These are phyloP conservation scores for Pythium angustatum DNA, from an alignment of 352 stramenopile genomes.

Conservation along the genomic window DNA sequence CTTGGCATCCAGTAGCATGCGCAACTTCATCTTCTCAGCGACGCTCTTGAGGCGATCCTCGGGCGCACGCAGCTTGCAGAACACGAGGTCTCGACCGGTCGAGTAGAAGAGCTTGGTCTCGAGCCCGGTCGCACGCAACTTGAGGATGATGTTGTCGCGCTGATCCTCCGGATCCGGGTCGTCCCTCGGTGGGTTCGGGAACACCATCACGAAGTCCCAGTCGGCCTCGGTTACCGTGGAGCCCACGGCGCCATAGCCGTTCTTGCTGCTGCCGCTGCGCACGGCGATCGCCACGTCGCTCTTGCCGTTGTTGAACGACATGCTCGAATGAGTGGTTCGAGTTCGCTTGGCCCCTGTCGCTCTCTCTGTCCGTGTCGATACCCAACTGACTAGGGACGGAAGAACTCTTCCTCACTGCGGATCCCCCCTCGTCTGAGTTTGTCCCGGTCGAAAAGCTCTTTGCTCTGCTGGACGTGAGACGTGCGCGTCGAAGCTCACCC, in stretches of 20 bases:
- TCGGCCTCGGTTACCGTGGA: constrained; percentile 81
- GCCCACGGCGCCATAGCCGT: constrained; percentile 86
- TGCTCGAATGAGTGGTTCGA: constrained; percentile 10
- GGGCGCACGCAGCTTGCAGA: constrained; percentile 80
- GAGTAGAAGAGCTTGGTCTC: constrained; percentile 80
- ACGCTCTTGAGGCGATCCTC: constrained; percentile 74
- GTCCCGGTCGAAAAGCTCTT: not conserved
- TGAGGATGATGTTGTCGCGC: constrained; percentile 79
- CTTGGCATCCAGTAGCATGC: constrained; percentile 66
- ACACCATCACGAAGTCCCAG: constrained; percentile 88
- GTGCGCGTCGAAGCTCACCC: constrained; percentile 9
- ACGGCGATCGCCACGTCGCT: constrained; percentile 6
- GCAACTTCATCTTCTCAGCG: constrained; percentile 72
- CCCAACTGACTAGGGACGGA: constrained; percentile 6
- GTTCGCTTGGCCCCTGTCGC: constrained; percentile 18
- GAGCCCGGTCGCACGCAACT: constrained; percentile 60
- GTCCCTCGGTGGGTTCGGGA: constrained; percentile 69
- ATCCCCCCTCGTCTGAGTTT: not conserved
- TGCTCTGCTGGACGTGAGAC: constrained; percentile 22
- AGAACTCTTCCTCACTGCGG: not conserved
- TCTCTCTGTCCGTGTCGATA: constrained; percentile 1
- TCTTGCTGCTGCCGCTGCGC: constrained; percentile 1
- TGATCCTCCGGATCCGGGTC: constrained; percentile 61
- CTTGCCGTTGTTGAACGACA: constrained; percentile 18
- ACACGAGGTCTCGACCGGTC: constrained; percentile 60